Evolutionary conservation across 176 grass and related monocot genomes (phyloP), one percentile per base, ranked within the genome.

Genomic region (Raddia distichophylla): DNA sequence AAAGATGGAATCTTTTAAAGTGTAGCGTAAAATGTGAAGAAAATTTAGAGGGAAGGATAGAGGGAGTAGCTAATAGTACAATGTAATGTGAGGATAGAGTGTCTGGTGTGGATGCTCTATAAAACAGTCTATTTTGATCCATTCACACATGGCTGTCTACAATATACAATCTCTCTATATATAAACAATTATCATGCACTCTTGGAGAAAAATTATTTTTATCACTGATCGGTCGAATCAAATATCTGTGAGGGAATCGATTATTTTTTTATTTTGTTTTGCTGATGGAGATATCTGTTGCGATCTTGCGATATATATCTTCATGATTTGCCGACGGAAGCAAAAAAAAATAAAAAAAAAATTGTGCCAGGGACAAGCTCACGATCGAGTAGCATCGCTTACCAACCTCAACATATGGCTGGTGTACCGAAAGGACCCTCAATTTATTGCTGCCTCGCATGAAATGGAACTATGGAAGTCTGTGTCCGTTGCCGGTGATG

Each of bases 401-500:
- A 27, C 5, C n/a, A 20, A 22, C 43, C 44, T 43, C n/a, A 11
- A 68, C 5, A 7, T 2, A 20, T 22, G n/a, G 19, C 47, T 6
- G 37, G 17, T 19, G 17, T 42, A 37, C 18, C 0, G 12, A 43
- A 18, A 45, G 17, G 5, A n/a, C 17, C 2, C 6, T 40, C 18
- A 69, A 69, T 47, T 46, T 47, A 2, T 11, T 46, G 43, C 19
- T 45, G 40, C 16, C 16, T 67, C 4, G 42, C 7, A 19, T 12
- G 66, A 46, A 69, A 44, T 46, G 66, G 66, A 69, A 69, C 18
- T 69, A 44, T 46, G 66, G 66, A 69, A 69, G 42, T 69, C 19
- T 69, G 17, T 69, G 66, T 40, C 2, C 37, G 37, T 10, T 46
- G 42, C 27, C 27, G 27, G 27, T 27, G 27, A 27, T 27, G 27